phyloP scores from a whole-genome alignment of 1,284 basidiomycete species.

The Agaricales sp. region DNA sequence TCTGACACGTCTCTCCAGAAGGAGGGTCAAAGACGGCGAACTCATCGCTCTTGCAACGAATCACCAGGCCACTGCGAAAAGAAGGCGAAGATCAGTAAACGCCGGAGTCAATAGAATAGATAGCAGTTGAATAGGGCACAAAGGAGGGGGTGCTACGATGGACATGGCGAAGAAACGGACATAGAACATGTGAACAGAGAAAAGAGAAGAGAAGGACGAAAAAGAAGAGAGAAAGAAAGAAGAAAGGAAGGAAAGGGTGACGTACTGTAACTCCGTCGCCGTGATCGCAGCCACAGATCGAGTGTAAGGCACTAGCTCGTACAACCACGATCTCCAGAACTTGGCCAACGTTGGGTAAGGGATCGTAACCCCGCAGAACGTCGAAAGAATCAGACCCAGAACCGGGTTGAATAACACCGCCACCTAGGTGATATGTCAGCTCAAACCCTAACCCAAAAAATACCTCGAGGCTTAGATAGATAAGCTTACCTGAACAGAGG shows the following conservation, averaged over 20 bases:
- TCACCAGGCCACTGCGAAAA: constrained; percentile 47
- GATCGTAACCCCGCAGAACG: constrained; percentile 78
- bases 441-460: not conserved
- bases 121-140: too few relatives aligned
- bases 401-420: constrained; percentile 80
- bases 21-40: constrained; percentile 67
- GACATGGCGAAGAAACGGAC: too few relatives aligned
- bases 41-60: constrained; percentile 60
- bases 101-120: too few relatives aligned
- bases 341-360: constrained; percentile 56
- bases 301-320: constrained; percentile 62
- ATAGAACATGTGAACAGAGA: constrained; percentile 6
- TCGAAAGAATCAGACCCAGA: constrained; percentile 53
- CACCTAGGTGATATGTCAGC: too few relatives aligned
- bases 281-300: constrained; percentile 68
- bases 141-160: too few relatives aligned
- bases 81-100: not conserved
- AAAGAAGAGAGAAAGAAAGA: constrained; percentile 1
- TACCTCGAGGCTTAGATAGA: constrained; percentile 4
- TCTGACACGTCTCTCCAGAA: constrained; percentile 58
- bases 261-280: constrained; percentile 70
- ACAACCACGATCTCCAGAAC: constrained; percentile 76
- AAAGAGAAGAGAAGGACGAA: constrained; percentile 7
- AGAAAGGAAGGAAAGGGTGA: constrained; percentile 6
- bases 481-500: constrained; percentile 45